These are phyloP conservation scores for Vitis labrusca DNA, from an alignment of 164 flowering plant genomes.

Conservation along the genomic window DNA sequence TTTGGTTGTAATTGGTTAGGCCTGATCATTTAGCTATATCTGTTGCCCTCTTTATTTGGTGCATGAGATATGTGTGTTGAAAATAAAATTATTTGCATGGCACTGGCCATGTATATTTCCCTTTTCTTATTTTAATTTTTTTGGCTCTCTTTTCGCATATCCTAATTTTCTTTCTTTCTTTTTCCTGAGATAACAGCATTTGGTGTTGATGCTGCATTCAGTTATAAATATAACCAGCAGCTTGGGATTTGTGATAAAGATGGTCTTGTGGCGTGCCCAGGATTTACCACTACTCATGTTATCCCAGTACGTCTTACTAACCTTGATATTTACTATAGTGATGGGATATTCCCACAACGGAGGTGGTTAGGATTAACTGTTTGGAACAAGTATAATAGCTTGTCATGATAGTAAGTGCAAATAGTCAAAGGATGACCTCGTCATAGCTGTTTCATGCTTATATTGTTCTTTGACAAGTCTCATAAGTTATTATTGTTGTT, in stretches of 20 bases:
- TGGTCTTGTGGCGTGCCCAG: slow-evolving; percentile 85
- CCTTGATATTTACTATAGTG: slow-evolving; percentile 4
- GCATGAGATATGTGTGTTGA: neutral
- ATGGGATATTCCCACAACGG: no score
- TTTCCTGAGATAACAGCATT: slow-evolving; percentile 56
- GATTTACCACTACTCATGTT: slow-evolving; percentile 81
- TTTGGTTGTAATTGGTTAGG: neutral
- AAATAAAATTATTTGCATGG: neutral
- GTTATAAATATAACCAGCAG: slow-evolving; percentile 84
- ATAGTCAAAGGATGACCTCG: no score
- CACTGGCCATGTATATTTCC: neutral
- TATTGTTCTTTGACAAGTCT: no score
- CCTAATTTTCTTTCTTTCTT: slow-evolving; percentile 3
- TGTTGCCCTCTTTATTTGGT: neutral
- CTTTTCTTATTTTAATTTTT: no score
- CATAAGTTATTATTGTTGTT: no score
- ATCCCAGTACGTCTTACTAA: slow-evolving; percentile 62
- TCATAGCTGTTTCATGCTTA: no score
- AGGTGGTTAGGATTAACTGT: no score
- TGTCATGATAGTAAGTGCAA: no score
- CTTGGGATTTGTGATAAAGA: slow-evolving; percentile 75
- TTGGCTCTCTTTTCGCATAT: neutral
- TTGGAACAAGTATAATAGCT: no score
- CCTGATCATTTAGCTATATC: neutral
- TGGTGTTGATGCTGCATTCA: slow-evolving; percentile 97